phyloP scores from a whole-genome alignment of 129 eudicot genomes.

The Mikania micrantha region DNA sequence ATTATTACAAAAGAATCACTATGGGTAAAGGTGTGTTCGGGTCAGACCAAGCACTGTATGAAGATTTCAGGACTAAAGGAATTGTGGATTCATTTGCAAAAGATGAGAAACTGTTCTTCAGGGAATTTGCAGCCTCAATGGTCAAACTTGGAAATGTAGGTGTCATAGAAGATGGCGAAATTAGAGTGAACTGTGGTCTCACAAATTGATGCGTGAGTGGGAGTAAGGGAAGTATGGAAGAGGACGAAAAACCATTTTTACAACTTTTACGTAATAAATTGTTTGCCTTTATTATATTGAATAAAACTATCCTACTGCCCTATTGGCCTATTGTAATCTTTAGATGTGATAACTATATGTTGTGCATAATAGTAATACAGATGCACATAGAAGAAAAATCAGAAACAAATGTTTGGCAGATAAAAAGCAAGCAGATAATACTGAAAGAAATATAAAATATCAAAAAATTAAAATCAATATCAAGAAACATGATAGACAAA shows the following conservation, averaged over 20 bases:
- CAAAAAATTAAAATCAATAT: background rate
- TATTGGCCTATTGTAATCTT: conserved; percentile 6
- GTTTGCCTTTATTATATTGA: conserved; percentile 4
- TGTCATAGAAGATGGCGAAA: conserved; percentile 50
- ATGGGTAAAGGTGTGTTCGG: conserved; percentile 62
- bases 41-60: conserved; percentile 53
- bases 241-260: background rate
- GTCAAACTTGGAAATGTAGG: conserved; percentile 71
- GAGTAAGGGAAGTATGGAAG: background rate
- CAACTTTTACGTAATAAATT: background rate
- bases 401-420: background rate
- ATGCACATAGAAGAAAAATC: background rate
- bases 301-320: background rate
- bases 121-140: conserved; percentile 73
- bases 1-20: conserved; percentile 47
- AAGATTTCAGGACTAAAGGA: conserved; percentile 54
- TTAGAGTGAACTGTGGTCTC: conserved; percentile 49
- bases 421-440: background rate
- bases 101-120: conserved; percentile 54
- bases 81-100: conserved; percentile 59
- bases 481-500: background rate
- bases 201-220: conserved; percentile 29
- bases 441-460: background rate
- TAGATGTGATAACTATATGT: background rate
- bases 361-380: background rate